Evolutionary conservation across 148 eudicot species (phyloP), one percentile per base, ranked within the genome.

Genomic region (Rhododendron mucronatum): DNA sequence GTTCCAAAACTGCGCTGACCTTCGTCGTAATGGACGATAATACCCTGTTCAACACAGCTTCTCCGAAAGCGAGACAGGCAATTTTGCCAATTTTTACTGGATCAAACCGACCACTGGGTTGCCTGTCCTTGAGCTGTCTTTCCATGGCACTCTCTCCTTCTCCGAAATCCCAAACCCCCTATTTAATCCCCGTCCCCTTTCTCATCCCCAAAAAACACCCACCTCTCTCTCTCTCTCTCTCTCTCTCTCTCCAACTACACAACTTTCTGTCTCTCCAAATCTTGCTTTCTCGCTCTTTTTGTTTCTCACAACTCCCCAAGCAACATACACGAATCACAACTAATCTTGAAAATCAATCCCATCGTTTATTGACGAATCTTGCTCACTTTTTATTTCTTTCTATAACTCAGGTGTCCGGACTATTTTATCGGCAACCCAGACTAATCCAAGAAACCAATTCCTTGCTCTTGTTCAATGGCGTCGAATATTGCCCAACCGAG

Each of bases 401-500:
- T 16, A 55, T 15, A 15, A 55, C 7, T 55, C 6, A 5, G 7
- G 21, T 20, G n/a, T 59, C 7, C 1, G 9, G 23, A 13, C 53
- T 13, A 53, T 53, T 18, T 53, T 13, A 53, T 55, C 23, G 5
- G 23, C 61, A 55, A 55, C 61, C 16, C 7, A 16, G 7, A 55
- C 21, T 55, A 55, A 55, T 15, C 14, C 59, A 16, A 16, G 21
- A 55, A 16, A 55, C 59, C 59, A 55, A 55, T 55, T 2, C 23
- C 59, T 78, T 37, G 21, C n/a, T 13, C 45, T 45, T 61, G 33
- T 35, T 69, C 69, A 84, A 89, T 89, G 90, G 86, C 87, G 3
- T 77, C 92, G 0, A 86, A 69, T 50, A 51, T 7, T 41, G 45
- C 61, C 10, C 84, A 84, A 71, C 13, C 81, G 9, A 41, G 82